phyloP scores from a whole-genome alignment of 176 grass and related monocot genomes.

The Avena sativa region DNA sequence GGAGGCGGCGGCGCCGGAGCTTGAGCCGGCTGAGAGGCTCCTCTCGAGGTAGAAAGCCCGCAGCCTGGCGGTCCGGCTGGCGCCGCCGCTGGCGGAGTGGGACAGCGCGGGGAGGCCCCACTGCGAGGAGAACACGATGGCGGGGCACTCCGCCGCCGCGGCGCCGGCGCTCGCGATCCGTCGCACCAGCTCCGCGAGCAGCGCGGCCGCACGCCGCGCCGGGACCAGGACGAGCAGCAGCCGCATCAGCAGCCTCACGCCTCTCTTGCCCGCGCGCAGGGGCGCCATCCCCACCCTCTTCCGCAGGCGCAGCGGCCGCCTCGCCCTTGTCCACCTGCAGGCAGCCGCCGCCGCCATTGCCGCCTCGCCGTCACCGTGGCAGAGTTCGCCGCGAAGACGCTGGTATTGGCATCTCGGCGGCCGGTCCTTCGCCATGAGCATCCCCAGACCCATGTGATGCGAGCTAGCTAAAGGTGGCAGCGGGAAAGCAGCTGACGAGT shows the following conservation, averaged over 20 bases:
- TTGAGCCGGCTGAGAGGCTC: constrained; percentile 40
- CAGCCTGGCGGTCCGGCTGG: constrained; percentile 46
- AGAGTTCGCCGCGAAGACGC: constrained; percentile 43
- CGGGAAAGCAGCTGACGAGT: neutral
- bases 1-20: constrained; percentile 35
- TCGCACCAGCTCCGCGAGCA: constrained; percentile 61
- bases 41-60: constrained; percentile 57
- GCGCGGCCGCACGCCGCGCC: constrained; percentile 56
- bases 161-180: constrained; percentile 39
- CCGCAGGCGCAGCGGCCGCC: constrained; percentile 45
- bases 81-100: constrained; percentile 45
- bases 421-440: constrained; percentile 36
- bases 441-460: constrained; percentile 50
- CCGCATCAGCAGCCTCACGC: constrained; percentile 39
- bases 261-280: constrained; percentile 22
- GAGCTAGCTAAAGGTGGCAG: constrained; percentile 21
- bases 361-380: neutral
- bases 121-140: constrained; percentile 78
- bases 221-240: constrained; percentile 56
- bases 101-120: constrained; percentile 77
- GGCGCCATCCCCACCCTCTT: constrained; percentile 22
- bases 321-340: constrained; percentile 32
- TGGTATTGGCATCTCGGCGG: constrained; percentile 44
- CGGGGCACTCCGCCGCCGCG: constrained; percentile 45
- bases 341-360: neutral